Percentiles rank a stretch among this genome's conserved stretches.
Evolutionary conservation across 2,329 filamentous ascomycete species (phyloP).

Genomic region (Fusarium bulbicola): DNA sequence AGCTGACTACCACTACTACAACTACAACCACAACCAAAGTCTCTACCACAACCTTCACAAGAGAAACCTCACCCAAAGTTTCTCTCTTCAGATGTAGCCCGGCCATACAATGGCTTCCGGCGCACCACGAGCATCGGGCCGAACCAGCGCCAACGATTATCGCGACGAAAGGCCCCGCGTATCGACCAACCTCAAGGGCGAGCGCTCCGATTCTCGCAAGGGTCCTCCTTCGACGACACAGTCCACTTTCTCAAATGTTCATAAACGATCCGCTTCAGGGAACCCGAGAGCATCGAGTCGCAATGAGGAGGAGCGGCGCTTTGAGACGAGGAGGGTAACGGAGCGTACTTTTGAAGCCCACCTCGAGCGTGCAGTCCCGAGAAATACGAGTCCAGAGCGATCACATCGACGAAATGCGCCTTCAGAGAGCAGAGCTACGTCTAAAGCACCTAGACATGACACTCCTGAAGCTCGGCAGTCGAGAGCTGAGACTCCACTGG

Average conservation of each 20-base stretch:
- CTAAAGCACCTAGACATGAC: constrained; percentile 53
- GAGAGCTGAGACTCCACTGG: constrained; percentile 59
- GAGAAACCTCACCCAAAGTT: neutral
- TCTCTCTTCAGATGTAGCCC: constrained; percentile 48
- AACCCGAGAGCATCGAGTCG: constrained; percentile 62
- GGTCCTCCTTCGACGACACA: constrained; percentile 49
- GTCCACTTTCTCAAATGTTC: constrained; percentile 49
- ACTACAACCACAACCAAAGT: constrained; percentile 2
- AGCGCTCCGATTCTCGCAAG: constrained; percentile 50
- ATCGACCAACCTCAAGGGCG: constrained; percentile 45
- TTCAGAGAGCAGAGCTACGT: constrained; percentile 50
- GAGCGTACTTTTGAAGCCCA: constrained; percentile 68
- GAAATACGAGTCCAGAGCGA: constrained; percentile 67
- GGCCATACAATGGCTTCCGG: constrained; percentile 53
- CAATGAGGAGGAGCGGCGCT: constrained; percentile 52
- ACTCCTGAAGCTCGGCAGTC: constrained; percentile 54
- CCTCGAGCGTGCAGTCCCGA: constrained; percentile 67
- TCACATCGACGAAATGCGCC: constrained; percentile 55
- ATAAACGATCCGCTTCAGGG: constrained; percentile 67
- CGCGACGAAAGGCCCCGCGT: constrained; percentile 51
- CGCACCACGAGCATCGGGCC: constrained; percentile 54
- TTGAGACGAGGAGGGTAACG: constrained; percentile 63
- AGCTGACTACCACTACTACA: neutral
- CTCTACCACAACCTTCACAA: neutral
- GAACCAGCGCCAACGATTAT: constrained; percentile 52